Conservation (phyloP, 1,284 basidiomycete species). For the Golubevia pallescens region DNA sequence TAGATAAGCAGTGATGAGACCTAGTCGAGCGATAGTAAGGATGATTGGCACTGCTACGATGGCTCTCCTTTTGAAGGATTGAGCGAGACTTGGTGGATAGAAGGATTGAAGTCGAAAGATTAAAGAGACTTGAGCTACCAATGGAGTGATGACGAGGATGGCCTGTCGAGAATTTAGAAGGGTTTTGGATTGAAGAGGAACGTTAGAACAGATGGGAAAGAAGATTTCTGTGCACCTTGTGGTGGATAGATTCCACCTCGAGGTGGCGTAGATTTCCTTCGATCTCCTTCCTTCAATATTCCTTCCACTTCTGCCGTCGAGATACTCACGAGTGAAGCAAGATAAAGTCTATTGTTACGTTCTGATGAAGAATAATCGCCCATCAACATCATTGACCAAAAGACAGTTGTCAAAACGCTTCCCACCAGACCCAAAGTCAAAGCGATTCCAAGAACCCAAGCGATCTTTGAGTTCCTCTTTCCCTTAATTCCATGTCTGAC, state of each 20-base stretch:
- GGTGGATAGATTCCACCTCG: too few species aligned
- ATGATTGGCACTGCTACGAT: slow-evolving; percentile 25
- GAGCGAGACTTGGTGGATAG: slow-evolving; percentile 29
- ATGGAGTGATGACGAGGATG: slow-evolving; percentile 33
- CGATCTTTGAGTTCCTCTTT: slow-evolving; percentile 23
- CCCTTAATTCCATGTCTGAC: slow-evolving; percentile 33
- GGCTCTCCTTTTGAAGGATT: slow-evolving; percentile 20
- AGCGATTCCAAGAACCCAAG: slow-evolving; percentile 30
- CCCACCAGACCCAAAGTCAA: slow-evolving; percentile 35
- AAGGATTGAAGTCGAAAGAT: slow-evolving; percentile 31
- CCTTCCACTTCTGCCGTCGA: too few species aligned
- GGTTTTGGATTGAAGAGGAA: too few species aligned
- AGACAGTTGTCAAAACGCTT: slow-evolving; percentile 30
- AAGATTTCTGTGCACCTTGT: too few species aligned
- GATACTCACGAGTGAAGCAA: too few species aligned
- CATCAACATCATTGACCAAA: too few species aligned
- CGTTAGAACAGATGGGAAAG: too few species aligned
- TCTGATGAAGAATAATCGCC: too few species aligned
- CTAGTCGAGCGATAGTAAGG: slow-evolving; percentile 26
- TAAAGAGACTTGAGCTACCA: slow-evolving; percentile 31
- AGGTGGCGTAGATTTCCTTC: too few species aligned
- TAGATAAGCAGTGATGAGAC: slow-evolving; percentile 19
- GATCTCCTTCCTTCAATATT: too few species aligned
- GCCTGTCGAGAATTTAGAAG: too few species aligned
- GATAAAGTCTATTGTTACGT: too few species aligned